Evolutionary conservation across 2,329 filamentous ascomycete genomes (phyloP).

Genomic region (Penicillium decumbens): DNA sequence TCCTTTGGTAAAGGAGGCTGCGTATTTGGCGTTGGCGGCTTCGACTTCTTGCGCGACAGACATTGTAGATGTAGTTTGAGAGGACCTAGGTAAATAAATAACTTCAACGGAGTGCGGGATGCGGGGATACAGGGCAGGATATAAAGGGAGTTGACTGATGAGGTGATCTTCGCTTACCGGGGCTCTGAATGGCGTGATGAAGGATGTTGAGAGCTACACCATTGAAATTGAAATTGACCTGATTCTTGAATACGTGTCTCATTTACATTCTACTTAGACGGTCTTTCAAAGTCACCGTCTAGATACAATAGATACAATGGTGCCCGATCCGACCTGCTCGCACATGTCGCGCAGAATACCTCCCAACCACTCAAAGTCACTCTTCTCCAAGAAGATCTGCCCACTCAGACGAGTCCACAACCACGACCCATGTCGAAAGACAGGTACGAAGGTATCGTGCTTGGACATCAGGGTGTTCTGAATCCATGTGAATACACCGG

Average conservation of each 20-base stretch:
- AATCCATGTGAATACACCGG: conserved; percentile 55
- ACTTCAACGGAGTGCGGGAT: not conserved
- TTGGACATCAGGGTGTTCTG: conserved; percentile 50
- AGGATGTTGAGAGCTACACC: not conserved
- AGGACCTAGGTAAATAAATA: conserved; percentile 4
- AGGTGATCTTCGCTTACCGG: conserved; percentile 10
- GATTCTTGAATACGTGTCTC: not conserved
- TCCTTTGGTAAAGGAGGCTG: conserved; percentile 59
- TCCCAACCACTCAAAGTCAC: conserved; percentile 70
- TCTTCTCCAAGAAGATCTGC: conserved; percentile 76
- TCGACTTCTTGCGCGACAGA: conserved; percentile 48
- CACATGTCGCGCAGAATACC: conserved; percentile 56
- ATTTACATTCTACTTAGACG: not conserved
- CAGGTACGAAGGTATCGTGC: conserved; percentile 67
- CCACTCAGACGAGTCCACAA: conserved; percentile 72
- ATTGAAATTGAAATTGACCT: not conserved
- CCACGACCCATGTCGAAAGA: conserved; percentile 57
- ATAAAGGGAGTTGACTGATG: conserved; percentile 10
- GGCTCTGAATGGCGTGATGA: conserved; percentile 14
- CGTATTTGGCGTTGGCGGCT: conserved; percentile 56
- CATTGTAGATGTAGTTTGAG: conserved; percentile 14
- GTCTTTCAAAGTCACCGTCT: not conserved
- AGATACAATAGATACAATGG: not conserved
- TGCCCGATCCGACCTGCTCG: conserved; percentile 39
- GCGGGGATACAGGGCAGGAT: not conserved